phyloP scores from a whole-genome alignment of 352 stramenopile genomes.

The Pythium pyrilobum region DNA sequence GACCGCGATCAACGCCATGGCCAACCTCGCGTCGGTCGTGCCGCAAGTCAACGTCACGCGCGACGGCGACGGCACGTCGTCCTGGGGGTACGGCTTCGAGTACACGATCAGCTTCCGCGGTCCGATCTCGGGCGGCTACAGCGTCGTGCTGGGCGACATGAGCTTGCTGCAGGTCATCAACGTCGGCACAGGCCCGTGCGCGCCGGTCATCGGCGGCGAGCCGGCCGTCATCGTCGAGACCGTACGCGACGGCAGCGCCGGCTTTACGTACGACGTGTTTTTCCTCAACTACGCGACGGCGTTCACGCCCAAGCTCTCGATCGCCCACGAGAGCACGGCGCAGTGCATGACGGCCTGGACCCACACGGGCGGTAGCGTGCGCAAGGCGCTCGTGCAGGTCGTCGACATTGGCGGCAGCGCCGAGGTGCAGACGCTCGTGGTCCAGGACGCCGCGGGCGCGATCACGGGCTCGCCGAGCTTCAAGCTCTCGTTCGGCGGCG shows the following conservation, averaged over 20 bases:
- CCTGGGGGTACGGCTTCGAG: conserved; percentile 76
- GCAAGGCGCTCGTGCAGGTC: conserved; percentile 36
- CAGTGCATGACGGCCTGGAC: conserved; percentile 22
- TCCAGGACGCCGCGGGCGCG: conserved; percentile 22
- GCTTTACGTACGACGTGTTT: conserved; percentile 74
- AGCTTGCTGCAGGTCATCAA: conserved; percentile 44
- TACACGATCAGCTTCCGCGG: conserved; percentile 66
- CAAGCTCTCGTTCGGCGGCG: conserved; percentile 46
- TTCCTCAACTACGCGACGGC: conserved; percentile 47
- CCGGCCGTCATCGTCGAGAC: conserved; percentile 69
- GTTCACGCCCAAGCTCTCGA: conserved; percentile 25
- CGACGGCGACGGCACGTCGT: conserved; percentile 48
- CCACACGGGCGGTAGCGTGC: conserved; percentile 31
- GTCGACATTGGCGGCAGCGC: conserved; percentile 50
- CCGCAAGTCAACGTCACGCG: conserved; percentile 67
- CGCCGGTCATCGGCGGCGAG: conserved; percentile 30
- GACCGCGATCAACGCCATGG: conserved; percentile 52
- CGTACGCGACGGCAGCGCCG: conserved; percentile 43
- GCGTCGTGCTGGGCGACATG: conserved; percentile 55
- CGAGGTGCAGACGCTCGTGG: conserved; percentile 49
- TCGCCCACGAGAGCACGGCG: conserved; percentile 28
- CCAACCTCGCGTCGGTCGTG: conserved; percentile 28
- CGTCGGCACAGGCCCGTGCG: conserved; percentile 37
- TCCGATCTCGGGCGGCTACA: conserved; percentile 46
- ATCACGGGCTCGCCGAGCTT: conserved; percentile 26